A percentile compares a stretch with the other conserved stretches of the same genome.
These are phyloP conservation scores for Suillus decipiens DNA, from an alignment of 768 basidiomycete species.

Conservation along the genomic window DNA sequence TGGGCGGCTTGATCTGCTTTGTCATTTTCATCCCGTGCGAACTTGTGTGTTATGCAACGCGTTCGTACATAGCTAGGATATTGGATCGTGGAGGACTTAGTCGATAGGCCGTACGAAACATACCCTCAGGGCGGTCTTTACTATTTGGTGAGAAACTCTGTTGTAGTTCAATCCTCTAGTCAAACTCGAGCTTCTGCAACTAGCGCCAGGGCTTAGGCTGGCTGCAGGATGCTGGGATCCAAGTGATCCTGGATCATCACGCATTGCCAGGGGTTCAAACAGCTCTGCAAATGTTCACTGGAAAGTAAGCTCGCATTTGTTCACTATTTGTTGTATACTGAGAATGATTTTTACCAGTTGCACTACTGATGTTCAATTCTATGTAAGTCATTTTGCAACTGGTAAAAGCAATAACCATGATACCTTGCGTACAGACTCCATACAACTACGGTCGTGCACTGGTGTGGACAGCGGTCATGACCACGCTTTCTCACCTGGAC, in stretches of 20 bases:
- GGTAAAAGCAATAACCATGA: conserved; percentile 2
- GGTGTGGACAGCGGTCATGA: conserved; percentile 83
- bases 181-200: not conserved
- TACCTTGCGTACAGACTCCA: conserved; percentile 46
- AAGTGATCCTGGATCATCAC: conserved; percentile 69
- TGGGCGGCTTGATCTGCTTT: not conserved
- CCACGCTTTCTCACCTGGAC: conserved; percentile 68
- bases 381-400: conserved; percentile 43
- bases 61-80: conserved; percentile 62
- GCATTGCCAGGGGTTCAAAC: conserved; percentile 71
- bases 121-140: conserved; percentile 71
- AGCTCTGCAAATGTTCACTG: conserved; percentile 65
- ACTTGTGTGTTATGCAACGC: not conserved
- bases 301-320: conserved; percentile 44
- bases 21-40: not conserved
- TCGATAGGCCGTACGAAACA: conserved; percentile 58
- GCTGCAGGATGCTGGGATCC: conserved; percentile 63
- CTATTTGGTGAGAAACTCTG: conserved; percentile 51
- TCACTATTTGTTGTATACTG: not conserved
- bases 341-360: conserved; percentile 45
- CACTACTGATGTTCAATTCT: conserved; percentile 69
- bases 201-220: conserved; percentile 65
- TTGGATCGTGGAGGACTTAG: conserved; percentile 78
- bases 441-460: conserved; percentile 78
- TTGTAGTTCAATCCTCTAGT: not conserved